These are phyloP conservation scores for Hemileccinum rubropunctum DNA, from an alignment of 768 basidiomycete genomes.

Conservation along the genomic window DNA sequence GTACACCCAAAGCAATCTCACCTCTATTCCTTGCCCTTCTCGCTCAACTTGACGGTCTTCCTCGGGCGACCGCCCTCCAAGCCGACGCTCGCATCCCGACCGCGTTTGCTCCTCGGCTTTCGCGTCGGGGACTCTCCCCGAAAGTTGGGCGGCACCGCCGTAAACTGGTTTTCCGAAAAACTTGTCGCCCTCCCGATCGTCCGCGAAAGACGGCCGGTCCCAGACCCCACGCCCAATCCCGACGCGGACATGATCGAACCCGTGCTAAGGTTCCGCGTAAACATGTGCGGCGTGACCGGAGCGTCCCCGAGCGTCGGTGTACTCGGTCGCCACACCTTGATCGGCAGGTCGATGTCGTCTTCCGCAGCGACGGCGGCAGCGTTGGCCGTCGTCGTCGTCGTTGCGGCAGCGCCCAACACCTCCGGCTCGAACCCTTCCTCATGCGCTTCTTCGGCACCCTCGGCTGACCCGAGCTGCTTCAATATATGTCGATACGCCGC, in stretches of 20 bases:
- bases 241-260: slow-evolving; percentile 2
- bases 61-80: slow-evolving; percentile 17
- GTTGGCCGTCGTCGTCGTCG: not conserved
- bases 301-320: not conserved
- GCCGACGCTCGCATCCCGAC: slow-evolving; percentile 15
- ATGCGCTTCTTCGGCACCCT: not conserved
- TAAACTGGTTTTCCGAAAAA: slow-evolving; percentile 44
- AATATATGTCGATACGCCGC: slow-evolving; percentile 57
- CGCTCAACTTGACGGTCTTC: slow-evolving; percentile 18
- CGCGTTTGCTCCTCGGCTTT: slow-evolving; percentile 27
- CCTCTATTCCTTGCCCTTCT: not conserved
- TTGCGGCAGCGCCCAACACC: not conserved
- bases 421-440: slow-evolving; percentile 16
- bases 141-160: slow-evolving; percentile 40
- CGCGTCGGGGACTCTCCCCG: slow-evolving; percentile 30
- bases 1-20: too few relatives aligned
- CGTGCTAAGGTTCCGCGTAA: slow-evolving; percentile 17
- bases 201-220: slow-evolving; percentile 9
- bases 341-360: slow-evolving; percentile 23
- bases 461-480: slow-evolving; percentile 12
- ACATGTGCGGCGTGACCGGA: slow-evolving; percentile 32
- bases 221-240: not conserved
- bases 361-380: not conserved
- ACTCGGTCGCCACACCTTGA: slow-evolving; percentile 8
- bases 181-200: slow-evolving; percentile 26